A percentile compares a stretch with the other conserved stretches of the same genome.
phyloP scores from a whole-genome alignment of 805 yeast genomes.

The Yarrowia hollandica region DNA sequence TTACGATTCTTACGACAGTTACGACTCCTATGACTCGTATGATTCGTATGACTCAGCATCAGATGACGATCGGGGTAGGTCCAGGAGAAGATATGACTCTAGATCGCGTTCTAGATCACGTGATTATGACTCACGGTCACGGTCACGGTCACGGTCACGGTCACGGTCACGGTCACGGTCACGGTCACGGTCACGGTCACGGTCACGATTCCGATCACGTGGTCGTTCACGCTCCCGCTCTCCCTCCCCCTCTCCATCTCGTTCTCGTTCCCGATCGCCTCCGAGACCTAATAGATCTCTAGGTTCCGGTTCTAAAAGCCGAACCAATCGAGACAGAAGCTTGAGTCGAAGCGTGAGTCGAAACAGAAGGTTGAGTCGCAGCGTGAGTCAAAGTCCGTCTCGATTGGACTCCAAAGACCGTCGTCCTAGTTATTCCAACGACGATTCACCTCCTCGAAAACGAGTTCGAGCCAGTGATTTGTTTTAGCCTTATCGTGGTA shows the following conservation, averaged over 20 bases:
- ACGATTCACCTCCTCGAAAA: neutral
- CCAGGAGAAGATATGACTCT: no score
- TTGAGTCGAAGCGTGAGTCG: neutral
- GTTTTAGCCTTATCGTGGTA: neutral
- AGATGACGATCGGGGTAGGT: neutral
- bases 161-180: neutral
- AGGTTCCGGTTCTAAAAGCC: neutral
- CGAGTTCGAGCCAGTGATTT: slow-evolving; percentile 19
- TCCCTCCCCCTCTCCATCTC: neutral
- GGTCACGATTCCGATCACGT: slow-evolving; percentile 31
- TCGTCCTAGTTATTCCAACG: no score
- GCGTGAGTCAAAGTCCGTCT: no score
- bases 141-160: slow-evolving; percentile 34
- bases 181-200: slow-evolving; percentile 1
- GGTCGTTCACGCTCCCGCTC: neutral
- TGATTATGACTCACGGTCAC: slow-evolving; percentile 22
- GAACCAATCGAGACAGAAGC: neutral
- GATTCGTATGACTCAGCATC: slow-evolving; percentile 6
- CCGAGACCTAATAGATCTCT: slow-evolving; percentile 16
- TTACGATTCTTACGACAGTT: neutral
- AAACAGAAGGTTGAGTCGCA: neutral
- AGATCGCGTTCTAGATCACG: neutral
- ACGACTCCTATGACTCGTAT: slow-evolving; percentile 30
- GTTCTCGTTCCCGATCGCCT: slow-evolving; percentile 31
- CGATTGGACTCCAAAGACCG: neutral